phyloP scores from a whole-genome alignment of 2,329 filamentous ascomycete genomes.

The Hirsutella minnesotensis region DNA sequence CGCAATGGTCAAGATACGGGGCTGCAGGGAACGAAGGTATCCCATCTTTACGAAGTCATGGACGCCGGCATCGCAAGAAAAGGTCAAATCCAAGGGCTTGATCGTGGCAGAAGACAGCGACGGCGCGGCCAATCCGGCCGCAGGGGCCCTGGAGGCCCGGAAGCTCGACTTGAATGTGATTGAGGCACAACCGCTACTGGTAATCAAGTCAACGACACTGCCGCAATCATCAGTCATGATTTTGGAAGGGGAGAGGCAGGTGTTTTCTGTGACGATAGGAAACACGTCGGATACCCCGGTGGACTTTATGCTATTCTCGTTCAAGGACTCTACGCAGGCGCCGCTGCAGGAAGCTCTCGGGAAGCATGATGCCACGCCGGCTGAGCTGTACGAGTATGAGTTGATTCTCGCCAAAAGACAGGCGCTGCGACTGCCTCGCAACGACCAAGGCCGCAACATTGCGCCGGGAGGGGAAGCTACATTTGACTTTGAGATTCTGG shows the following conservation, averaged over 20 bases:
- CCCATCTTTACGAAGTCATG: conserved; percentile 71
- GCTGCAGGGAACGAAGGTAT: conserved; percentile 74
- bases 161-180: conserved; percentile 62
- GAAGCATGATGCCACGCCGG: conserved; percentile 64
- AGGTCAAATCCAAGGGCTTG: conserved; percentile 66
- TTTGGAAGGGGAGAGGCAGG: conserved; percentile 73
- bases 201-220: conserved; percentile 64
- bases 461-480: conserved; percentile 53
- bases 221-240: conserved; percentile 84
- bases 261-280: conserved; percentile 67
- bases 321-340: conserved; percentile 75
- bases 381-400: conserved; percentile 79
- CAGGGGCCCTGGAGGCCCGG: conserved; percentile 32
- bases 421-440: conserved; percentile 46
- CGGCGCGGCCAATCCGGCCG: conserved; percentile 23
- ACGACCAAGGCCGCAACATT: conserved; percentile 47
- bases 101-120: conserved; percentile 39
- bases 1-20: conserved; percentile 66
- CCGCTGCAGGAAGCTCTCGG: conserved; percentile 63
- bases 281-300: conserved; percentile 69
- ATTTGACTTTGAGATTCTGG: conserved; percentile 75
- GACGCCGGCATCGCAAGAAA: conserved; percentile 56
- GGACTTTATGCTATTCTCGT: conserved; percentile 78
- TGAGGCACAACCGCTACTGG: conserved; percentile 62
- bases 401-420: conserved; percentile 65